These are phyloP conservation scores for Paragyromitra xinjiangensis DNA, from an alignment of 495 filamentous ascomycete species.

Conservation along the genomic window DNA sequence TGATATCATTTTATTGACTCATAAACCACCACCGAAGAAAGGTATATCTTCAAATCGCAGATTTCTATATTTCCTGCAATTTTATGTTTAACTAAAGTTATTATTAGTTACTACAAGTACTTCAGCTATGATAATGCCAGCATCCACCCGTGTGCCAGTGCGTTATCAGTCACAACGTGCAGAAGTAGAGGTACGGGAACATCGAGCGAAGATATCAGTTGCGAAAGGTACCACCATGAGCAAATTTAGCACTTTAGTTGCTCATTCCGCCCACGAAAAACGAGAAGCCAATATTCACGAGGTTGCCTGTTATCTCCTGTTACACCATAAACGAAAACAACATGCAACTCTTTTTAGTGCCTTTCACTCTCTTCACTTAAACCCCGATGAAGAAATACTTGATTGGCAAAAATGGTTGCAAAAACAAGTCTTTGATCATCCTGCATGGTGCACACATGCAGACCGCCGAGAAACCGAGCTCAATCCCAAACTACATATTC, in stretches of 20 bases:
- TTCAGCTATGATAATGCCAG: background rate
- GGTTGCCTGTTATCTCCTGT: background rate
- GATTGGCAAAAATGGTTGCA: conserved; percentile 3
- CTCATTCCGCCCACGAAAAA: background rate
- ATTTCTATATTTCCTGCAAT: background rate
- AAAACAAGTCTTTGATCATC: conserved; percentile 5
- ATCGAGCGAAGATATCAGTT: background rate
- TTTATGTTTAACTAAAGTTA: background rate
- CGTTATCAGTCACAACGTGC: background rate
- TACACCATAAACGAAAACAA: conserved; percentile 1
- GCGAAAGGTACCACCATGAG: background rate
- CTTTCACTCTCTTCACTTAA: background rate
- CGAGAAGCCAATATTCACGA: background rate
- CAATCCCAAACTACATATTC: conserved; percentile 4
- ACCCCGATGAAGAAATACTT: background rate
- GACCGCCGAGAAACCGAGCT: background rate
- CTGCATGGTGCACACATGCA: background rate
- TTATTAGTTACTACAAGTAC: background rate
- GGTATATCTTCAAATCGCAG: background rate
- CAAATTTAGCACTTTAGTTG: background rate
- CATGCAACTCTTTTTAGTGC: conserved; percentile 4
- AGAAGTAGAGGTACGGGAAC: background rate
- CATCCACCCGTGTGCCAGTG: background rate
- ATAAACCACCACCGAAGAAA: background rate
- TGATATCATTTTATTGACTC: background rate